phyloP scores from a whole-genome alignment of 2,329 filamentous ascomycete species.

The Botrytis tulipae region DNA sequence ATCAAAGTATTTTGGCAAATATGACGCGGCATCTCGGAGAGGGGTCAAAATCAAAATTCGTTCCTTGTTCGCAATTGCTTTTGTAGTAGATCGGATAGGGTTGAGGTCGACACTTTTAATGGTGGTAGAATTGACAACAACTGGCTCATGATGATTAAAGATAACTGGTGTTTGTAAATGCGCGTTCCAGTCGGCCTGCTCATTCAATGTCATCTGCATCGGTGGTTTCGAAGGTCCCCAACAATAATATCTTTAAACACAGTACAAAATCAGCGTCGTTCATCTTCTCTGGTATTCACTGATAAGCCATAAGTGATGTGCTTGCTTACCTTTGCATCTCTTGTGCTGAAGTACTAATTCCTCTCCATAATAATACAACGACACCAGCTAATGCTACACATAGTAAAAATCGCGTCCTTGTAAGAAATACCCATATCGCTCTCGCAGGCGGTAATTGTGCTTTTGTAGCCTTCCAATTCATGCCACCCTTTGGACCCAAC shows the following conservation, averaged over 20 bases:
- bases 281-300: not conserved
- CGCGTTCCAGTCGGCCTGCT: slow-evolving; percentile 83
- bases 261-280: slow-evolving; percentile 13
- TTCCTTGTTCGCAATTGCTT: slow-evolving; percentile 78
- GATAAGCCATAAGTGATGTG: slow-evolving; percentile 15
- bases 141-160: slow-evolving; percentile 90
- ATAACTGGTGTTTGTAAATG: slow-evolving; percentile 90
- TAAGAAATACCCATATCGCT: slow-evolving; percentile 67
- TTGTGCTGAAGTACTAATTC: slow-evolving; percentile 73
- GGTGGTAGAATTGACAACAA: slow-evolving; percentile 76
- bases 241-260: slow-evolving; percentile 78
- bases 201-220: slow-evolving; percentile 90
- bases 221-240: slow-evolving; percentile 95
- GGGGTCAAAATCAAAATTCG: slow-evolving; percentile 89
- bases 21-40: slow-evolving; percentile 80
- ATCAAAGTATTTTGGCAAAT: slow-evolving; percentile 89
- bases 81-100: slow-evolving; percentile 72
- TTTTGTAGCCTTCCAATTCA: slow-evolving; percentile 89
- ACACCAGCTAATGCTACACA: slow-evolving; percentile 68
- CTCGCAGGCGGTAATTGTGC: slow-evolving; percentile 74
- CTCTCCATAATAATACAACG: slow-evolving; percentile 82
- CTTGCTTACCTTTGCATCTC: slow-evolving; percentile 80
- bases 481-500: slow-evolving; percentile 86
- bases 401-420: slow-evolving; percentile 74
- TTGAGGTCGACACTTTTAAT: slow-evolving; percentile 86